A percentile compares a stretch with the other conserved stretches of the same genome.
Evolutionary conservation across 139 green algal species (phyloP).

Genomic region (Klebsormidium nitens): DNA sequence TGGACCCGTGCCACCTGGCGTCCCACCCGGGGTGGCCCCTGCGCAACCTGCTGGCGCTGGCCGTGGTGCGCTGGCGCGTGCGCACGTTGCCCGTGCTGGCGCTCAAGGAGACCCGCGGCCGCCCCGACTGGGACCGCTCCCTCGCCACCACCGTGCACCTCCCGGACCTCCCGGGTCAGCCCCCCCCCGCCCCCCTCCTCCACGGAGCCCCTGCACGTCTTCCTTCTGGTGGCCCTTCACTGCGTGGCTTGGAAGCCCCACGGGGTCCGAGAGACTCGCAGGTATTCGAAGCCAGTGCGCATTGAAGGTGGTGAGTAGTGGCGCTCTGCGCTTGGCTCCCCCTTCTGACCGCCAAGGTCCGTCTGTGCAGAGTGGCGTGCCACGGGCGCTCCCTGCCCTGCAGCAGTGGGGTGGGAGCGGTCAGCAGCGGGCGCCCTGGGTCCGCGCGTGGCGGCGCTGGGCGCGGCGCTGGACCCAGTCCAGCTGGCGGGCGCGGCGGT

Average conservation of each 20-base stretch:
- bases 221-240: no score
- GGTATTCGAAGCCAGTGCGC: no score
- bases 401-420: constrained; percentile 78
- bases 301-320: no score
- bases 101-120: constrained; percentile 48
- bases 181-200: background rate
- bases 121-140: constrained; percentile 27
- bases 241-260: no score
- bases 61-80: constrained; percentile 35
- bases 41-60: constrained; percentile 76
- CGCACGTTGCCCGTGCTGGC: constrained; percentile 61
- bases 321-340: no score
- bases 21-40: constrained; percentile 73
- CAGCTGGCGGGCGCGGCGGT: constrained; percentile 57
- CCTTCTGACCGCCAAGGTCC: no score
- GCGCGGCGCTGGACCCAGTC: constrained; percentile 62
- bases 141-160: constrained; percentile 49
- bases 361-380: no score
- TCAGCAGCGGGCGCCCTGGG: constrained; percentile 54
- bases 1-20: constrained; percentile 56
- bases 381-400: no score
- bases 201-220: no score
- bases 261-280: no score
- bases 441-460: constrained; percentile 58
- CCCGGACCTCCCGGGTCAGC: constrained; percentile 37